phyloP scores from a whole-genome alignment of 2,329 filamentous ascomycete genomes.

The Aspergillus fructus region DNA sequence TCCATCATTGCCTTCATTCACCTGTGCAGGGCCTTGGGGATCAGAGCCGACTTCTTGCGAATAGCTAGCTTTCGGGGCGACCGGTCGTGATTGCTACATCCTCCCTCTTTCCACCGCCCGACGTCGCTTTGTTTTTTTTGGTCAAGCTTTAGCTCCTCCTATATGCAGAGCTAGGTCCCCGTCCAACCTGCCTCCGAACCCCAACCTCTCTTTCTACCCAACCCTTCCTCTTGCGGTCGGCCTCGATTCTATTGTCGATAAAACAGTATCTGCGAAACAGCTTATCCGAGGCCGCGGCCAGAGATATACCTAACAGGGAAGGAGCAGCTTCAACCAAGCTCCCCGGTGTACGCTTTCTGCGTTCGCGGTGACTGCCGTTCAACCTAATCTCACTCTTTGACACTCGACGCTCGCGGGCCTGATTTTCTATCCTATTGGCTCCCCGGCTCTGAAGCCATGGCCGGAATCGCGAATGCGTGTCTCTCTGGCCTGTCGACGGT shows the following conservation, averaged over 20 bases:
- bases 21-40: not conserved
- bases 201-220: slow-evolving; percentile 11
- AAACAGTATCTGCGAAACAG: not conserved
- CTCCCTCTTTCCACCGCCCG: slow-evolving; percentile 24
- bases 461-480: slow-evolving; percentile 41
- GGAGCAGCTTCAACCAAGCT: not conserved
- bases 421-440: slow-evolving; percentile 29
- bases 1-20: slow-evolving; percentile 7
- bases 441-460: slow-evolving; percentile 32
- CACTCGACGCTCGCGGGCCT: slow-evolving; percentile 23
- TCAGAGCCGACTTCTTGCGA: not conserved
- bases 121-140: slow-evolving; percentile 27
- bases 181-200: slow-evolving; percentile 13
- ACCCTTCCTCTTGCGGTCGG: slow-evolving; percentile 1
- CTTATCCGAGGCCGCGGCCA: not conserved
- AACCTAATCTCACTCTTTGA: slow-evolving; percentile 17
- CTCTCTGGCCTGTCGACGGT: slow-evolving; percentile 42
- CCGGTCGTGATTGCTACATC: slow-evolving; percentile 3
- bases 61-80: not conserved
- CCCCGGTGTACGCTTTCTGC: slow-evolving; percentile 1
- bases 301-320: not conserved
- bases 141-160: slow-evolving; percentile 18
- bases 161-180: slow-evolving; percentile 20
- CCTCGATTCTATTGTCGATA: not conserved
- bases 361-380: slow-evolving; percentile 12